Evolutionary conservation across 768 basidiomycete genomes (phyloP), one percentile per base, ranked within the genome.

Genomic region (Tremella mesenterica): DNA sequence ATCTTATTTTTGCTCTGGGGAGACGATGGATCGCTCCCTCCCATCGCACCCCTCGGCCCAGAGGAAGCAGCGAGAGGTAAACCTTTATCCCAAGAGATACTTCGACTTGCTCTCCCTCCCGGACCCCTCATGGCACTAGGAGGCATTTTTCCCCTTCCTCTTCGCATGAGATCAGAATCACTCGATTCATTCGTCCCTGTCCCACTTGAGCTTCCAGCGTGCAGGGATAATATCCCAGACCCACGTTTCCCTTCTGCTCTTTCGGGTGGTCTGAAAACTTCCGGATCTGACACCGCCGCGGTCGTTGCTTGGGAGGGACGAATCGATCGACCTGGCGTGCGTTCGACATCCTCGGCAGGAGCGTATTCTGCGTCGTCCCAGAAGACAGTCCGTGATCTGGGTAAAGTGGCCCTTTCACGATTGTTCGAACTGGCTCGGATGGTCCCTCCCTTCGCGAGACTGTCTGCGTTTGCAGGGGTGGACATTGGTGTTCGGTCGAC

Each of bases 291-390:
- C 25, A 16, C 25, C 16, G 2, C 27, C 51, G 14, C 20, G 8
- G 16, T 21, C n/a, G 21, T 38, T 43, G 12, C 18, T 10, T 20
- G 18, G 41, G 7, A 43, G 18, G 18, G 9, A 25, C 18, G 8
- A 20, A n/a, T 43, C 18, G 26, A 10, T 8, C 18, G 10, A 20
- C 41, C 26, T 10, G 25, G 23, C 3, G 23, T 5, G n/a, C 28
- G 29, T 16, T 48, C 47, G 6, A 14, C 26, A 10, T 25, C 7
- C 3, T 18, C 47, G 25, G 47, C 56, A 27, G 31, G 44, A 16
- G 67, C 67, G 52, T 61, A 69, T 8, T 59, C 60, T 21, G 65
- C 55, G 28, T 73, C 71, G 48, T 70, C 69, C 71, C 71, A 73
- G 34, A 66, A 73, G n/a, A 73, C 66, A 29, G 71, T 73, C 16